Conservation (phyloP, 2,329 filamentous ascomycete genomes). For the Xylaria sp. region DNA sequence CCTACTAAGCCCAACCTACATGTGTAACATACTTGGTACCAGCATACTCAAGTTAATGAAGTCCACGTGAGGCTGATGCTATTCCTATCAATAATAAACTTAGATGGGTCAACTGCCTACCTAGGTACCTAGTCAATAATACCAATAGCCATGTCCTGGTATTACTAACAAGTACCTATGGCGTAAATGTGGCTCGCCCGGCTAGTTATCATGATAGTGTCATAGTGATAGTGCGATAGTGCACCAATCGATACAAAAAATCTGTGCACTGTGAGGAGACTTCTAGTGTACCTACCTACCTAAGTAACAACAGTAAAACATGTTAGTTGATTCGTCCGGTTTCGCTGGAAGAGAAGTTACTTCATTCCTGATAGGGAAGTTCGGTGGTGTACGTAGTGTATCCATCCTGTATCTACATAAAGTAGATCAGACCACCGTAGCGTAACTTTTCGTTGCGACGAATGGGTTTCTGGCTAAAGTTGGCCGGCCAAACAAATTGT, state of each 20-base stretch:
- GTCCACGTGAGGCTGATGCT: constrained; percentile 14
- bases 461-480: constrained; percentile 15
- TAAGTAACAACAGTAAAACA: too few relatives aligned
- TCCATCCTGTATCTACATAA: not conserved
- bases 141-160: too few relatives aligned
- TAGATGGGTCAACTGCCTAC: too few relatives aligned
- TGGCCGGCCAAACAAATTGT: too few relatives aligned
- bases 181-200: not conserved
- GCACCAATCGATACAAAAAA: not conserved
- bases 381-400: constrained; percentile 10
- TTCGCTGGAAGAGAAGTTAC: not conserved
- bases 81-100: constrained; percentile 2
- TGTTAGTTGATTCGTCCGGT: constrained; percentile 21
- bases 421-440: not conserved
- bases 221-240: too few relatives aligned
- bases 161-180: too few relatives aligned
- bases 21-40: not conserved
- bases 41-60: not conserved
- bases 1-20: not conserved
- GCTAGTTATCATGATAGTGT: too few relatives aligned
- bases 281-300: too few relatives aligned
- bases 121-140: too few relatives aligned
- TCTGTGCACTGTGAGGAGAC: constrained; percentile 3
- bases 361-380: constrained; percentile 22
- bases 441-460: constrained; percentile 1